Evolutionary conservation across 495 filamentous ascomycete genomes (phyloP).

Genomic region (Filosporella fistucella): DNA sequence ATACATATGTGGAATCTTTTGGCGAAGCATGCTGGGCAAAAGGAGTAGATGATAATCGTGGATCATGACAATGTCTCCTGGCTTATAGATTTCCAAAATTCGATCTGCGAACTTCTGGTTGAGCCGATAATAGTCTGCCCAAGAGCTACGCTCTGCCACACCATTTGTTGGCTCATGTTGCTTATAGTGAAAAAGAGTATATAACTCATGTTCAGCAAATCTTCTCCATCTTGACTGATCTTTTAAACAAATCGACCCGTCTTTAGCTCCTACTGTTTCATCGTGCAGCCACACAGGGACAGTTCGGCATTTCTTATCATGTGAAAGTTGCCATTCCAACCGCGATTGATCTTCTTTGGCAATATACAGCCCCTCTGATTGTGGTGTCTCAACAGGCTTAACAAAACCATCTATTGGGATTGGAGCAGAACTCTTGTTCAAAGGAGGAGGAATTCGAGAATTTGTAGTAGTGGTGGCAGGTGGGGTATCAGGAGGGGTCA

Average conservation of each 20-base stretch:
- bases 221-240: constrained; percentile 79
- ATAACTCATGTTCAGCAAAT: constrained; percentile 85
- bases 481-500: constrained; percentile 36
- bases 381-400: constrained; percentile 46
- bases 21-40: constrained; percentile 77
- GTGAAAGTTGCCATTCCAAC: constrained; percentile 63
- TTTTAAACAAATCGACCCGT: constrained; percentile 62
- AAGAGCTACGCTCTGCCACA: constrained; percentile 70
- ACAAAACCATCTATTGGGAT: constrained; percentile 60
- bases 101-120: constrained; percentile 85
- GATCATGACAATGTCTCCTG: constrained; percentile 84
- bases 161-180: constrained; percentile 84
- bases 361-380: constrained; percentile 61
- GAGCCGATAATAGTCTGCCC: constrained; percentile 84
- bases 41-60: constrained; percentile 91
- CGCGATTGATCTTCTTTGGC: constrained; percentile 58
- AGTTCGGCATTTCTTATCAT: constrained; percentile 59
- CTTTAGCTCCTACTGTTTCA: constrained; percentile 50
- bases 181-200: constrained; percentile 90
- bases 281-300: constrained; percentile 83
- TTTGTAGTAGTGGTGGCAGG: constrained; percentile 34
- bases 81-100: constrained; percentile 79
- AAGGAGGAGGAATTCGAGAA: constrained; percentile 28
- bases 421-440: constrained; percentile 64
- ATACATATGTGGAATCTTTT: constrained; percentile 76